These are phyloP conservation scores for Astrocystis sublimbata DNA, from an alignment of 495 filamentous ascomycete species.

Conservation along the genomic window DNA sequence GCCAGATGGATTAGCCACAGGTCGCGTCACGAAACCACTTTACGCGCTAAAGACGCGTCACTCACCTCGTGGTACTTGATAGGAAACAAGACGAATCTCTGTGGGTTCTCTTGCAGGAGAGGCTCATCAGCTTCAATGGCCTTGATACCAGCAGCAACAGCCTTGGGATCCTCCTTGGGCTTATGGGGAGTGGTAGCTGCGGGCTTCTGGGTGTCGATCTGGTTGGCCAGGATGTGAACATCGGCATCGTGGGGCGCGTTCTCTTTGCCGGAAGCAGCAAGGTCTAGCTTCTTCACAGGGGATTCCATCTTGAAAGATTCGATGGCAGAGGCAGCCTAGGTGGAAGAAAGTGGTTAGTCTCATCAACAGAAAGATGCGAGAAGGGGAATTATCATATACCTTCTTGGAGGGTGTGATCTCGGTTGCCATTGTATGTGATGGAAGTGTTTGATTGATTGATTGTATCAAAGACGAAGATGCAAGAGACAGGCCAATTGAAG, in stretches of 20 bases:
- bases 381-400: constrained; percentile 49
- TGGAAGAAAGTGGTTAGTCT: constrained; percentile 39
- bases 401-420: constrained; percentile 85
- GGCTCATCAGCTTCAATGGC: constrained; percentile 80
- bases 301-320: constrained; percentile 93
- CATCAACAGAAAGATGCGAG: constrained; percentile 9
- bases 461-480: constrained; percentile 4
- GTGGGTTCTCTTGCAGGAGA: constrained; percentile 90
- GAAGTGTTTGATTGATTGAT: neutral
- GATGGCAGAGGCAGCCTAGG: constrained; percentile 78
- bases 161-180: constrained; percentile 48
- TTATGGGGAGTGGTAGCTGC: constrained; percentile 37
- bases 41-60: constrained; percentile 44
- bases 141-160: constrained; percentile 64
- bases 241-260: constrained; percentile 66
- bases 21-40: constrained; percentile 49
- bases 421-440: constrained; percentile 58
- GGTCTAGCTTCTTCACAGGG: constrained; percentile 85
- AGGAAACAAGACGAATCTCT: constrained; percentile 96
- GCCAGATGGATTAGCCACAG: constrained; percentile 46
- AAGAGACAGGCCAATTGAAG: constrained; percentile 4
- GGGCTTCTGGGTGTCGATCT: constrained; percentile 53
- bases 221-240: constrained; percentile 55
- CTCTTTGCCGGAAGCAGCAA: constrained; percentile 72
- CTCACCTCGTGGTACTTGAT: constrained; percentile 99